phyloP scores from a whole-genome alignment of 2,329 filamentous ascomycete genomes.

The Aspergillus bombycis region DNA sequence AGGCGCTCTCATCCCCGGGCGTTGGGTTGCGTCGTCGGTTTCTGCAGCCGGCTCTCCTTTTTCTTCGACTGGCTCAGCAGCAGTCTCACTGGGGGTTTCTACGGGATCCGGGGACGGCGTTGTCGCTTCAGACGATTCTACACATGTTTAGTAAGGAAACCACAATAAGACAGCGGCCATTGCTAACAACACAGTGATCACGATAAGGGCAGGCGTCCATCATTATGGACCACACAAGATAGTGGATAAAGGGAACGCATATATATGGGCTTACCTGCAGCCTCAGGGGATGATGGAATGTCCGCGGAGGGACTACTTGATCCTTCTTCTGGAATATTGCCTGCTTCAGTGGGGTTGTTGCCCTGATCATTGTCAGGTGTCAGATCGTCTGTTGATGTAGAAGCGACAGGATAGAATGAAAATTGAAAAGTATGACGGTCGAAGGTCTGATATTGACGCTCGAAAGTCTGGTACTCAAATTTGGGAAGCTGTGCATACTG shows the following conservation, averaged over 20 bases:
- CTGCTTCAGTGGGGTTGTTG: slow-evolving; percentile 34
- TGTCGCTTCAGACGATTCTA: slow-evolving; percentile 32
- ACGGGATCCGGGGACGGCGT: slow-evolving; percentile 28
- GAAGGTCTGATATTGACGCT: slow-evolving; percentile 49
- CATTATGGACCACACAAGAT: neutral
- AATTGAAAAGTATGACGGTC: slow-evolving; percentile 43
- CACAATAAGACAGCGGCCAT: neutral
- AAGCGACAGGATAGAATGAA: slow-evolving; percentile 40
- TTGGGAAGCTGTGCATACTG: slow-evolving; percentile 49
- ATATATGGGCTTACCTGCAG: slow-evolving; percentile 32
- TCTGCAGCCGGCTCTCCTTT: slow-evolving; percentile 18
- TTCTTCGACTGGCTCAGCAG: slow-evolving; percentile 26
- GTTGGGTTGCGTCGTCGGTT: slow-evolving; percentile 12
- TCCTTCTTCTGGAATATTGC: slow-evolving; percentile 25
- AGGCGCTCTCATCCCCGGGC: slow-evolving; percentile 7
- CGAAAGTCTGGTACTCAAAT: slow-evolving; percentile 47
- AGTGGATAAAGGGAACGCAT: neutral
- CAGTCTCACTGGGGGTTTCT: slow-evolving; percentile 20
- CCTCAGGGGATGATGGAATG: slow-evolving; percentile 27
- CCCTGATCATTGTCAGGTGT: slow-evolving; percentile 42
- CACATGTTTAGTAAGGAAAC: slow-evolving; percentile 16
- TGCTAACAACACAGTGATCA: neutral
- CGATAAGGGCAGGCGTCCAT: neutral
- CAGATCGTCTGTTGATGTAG: slow-evolving; percentile 35
- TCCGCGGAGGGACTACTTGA: slow-evolving; percentile 30